phyloP scores from a whole-genome alignment of 2,329 filamentous ascomycete genomes.

The Fusarium sp. region DNA sequence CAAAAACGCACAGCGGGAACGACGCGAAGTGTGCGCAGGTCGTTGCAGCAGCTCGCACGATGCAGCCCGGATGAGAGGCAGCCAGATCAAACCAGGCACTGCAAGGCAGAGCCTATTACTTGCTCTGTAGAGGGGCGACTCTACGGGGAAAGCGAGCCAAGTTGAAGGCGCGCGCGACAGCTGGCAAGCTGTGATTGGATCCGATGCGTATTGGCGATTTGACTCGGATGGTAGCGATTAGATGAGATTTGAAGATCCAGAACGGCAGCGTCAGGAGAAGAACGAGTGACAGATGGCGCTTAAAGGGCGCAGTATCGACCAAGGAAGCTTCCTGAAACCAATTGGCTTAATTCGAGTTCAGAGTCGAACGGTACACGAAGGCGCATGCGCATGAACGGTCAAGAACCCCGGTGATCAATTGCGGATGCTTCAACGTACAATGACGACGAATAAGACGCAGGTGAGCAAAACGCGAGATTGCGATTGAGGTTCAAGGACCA shows the following conservation, averaged over 20 bases:
- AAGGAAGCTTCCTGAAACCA: constrained; percentile 37
- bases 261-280: constrained; percentile 37
- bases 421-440: constrained; percentile 34
- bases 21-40: constrained; percentile 40
- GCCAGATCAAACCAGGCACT: constrained; percentile 30
- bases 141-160: constrained; percentile 41
- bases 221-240: constrained; percentile 37
- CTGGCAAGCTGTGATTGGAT: constrained; percentile 54
- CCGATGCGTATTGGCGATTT: constrained; percentile 40
- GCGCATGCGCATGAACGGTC: constrained; percentile 41
- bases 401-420: constrained; percentile 29
- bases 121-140: constrained; percentile 30
- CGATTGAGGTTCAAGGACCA: constrained; percentile 36
- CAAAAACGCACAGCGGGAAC: constrained; percentile 37
- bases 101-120: constrained; percentile 31
- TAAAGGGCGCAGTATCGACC: constrained; percentile 31
- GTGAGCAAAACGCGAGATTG: constrained; percentile 28
- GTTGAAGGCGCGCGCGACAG: constrained; percentile 50
- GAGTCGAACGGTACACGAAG: constrained; percentile 27
- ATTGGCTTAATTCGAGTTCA: constrained; percentile 43
- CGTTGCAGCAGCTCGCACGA: constrained; percentile 42
- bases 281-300: constrained; percentile 46
- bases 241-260: constrained; percentile 42
- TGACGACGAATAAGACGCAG: constrained; percentile 34
- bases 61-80: constrained; percentile 47